A percentile compares a stretch with the other conserved stretches of the same genome.
These are phyloP conservation scores for Talaromyces trachyspermus DNA, from an alignment of 495 filamentous ascomycete species.

Conservation along the genomic window DNA sequence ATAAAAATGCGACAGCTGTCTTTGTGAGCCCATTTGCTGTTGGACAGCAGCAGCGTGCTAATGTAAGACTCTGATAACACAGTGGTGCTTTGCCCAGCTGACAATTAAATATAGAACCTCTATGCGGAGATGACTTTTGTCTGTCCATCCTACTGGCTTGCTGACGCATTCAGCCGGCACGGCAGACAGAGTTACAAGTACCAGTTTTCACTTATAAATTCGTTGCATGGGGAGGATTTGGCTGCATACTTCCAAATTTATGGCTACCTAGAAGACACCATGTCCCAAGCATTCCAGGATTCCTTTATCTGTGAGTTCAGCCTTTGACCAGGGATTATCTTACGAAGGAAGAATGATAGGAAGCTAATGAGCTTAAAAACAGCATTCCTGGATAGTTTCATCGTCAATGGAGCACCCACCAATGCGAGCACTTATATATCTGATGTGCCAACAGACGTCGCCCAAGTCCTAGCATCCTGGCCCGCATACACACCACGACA, in stretches of 20 bases:
- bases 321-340: neutral
- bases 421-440: conserved; percentile 1
- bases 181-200: conserved; percentile 44
- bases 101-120: conserved; percentile 34
- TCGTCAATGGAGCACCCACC: neutral
- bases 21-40: conserved; percentile 43
- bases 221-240: conserved; percentile 51
- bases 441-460: conserved; percentile 1
- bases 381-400: conserved; percentile 6
- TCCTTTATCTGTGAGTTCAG: neutral
- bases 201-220: conserved; percentile 53
- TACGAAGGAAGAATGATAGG: too few relatives aligned
- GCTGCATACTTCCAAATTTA: conserved; percentile 38
- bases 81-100: neutral
- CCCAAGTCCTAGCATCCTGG: conserved; percentile 13
- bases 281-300: neutral
- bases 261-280: conserved; percentile 13
- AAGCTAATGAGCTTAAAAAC: neutral
- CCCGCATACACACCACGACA: conserved; percentile 22
- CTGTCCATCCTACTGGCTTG: conserved; percentile 59
- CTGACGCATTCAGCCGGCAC: conserved; percentile 43
- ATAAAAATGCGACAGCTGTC: conserved; percentile 34
- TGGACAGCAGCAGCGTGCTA: conserved; percentile 43
- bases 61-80: neutral
- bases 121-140: conserved; percentile 54